Evolutionary conservation across 208 protist genomes (phyloP), one percentile per base, ranked within the genome.

Genomic region (Plasmodiophora brassicae): DNA sequence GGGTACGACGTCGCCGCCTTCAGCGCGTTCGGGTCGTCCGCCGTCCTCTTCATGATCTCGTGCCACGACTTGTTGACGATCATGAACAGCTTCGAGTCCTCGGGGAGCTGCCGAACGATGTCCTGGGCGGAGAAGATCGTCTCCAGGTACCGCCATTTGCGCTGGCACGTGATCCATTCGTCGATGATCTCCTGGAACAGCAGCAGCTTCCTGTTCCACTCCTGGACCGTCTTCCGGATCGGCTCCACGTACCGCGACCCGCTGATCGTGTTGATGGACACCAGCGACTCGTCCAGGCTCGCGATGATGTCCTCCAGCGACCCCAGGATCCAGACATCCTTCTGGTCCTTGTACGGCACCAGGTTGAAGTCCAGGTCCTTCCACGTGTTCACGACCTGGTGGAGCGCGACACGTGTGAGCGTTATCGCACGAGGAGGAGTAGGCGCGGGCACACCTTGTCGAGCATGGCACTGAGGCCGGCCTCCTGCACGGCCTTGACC

Each of bases 121-220:
- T 88, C 85, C 46, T 86, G 92, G 39, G 94, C 95, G 35, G 94
- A 94, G 91, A 98, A 97, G 54, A 98, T 98, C 86, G 95, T 96
- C 89, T 98, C 96, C 44, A 97, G 93, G 91, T 97, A 97, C 71
- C 98, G 94, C 96, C 97, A 98, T 83, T 94, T 96, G 38, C 96
- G 93, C 94, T 98, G 96, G 54, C 97, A 94, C 88, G 95, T 94
- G 20, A 97, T 92, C 95, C 96, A 97, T 45, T 93, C 93, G 84
- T 98, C 96, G 38, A 98, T 91, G 5, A 95, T 97, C 53, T 96
- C 95, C 83, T 95, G 92, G 92, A 97, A 97, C 89, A 97, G 96
- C 57, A 91, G 90, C 25, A 98, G 92, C 1, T 95, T 90, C 86
- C 92, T 92, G 87, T 97, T 95, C 96, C 95, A 97, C 46, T 95